These are phyloP conservation scores for Candida ulmi DNA, from an alignment of 805 yeast genomes.

Conservation along the genomic window DNA sequence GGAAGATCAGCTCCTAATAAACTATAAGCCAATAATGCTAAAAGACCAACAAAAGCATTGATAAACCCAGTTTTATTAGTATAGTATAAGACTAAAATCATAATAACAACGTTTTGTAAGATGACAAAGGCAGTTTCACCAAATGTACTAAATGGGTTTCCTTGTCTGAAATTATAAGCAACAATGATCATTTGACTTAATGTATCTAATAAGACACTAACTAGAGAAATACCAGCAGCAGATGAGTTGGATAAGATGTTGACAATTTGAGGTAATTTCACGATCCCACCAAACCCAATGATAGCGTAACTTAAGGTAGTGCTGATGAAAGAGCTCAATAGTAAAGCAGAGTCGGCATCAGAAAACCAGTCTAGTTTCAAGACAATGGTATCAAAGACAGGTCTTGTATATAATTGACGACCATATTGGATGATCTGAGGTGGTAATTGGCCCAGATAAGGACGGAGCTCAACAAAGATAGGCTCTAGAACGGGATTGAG, in stretches of 20 bases:
- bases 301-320: constrained; percentile 31
- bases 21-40: constrained; percentile 13
- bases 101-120: constrained; percentile 29
- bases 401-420: constrained; percentile 20
- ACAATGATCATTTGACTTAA: constrained; percentile 26
- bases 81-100: constrained; percentile 24
- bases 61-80: constrained; percentile 10
- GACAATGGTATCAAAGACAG: constrained; percentile 23
- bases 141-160: constrained; percentile 31
- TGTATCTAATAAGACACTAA: constrained; percentile 29
- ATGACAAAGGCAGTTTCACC: constrained; percentile 33
- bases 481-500: constrained; percentile 16
- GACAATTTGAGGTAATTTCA: constrained; percentile 37
- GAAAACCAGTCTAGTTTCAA: constrained; percentile 21
- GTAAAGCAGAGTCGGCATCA: constrained; percentile 15
- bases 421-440: constrained; percentile 18
- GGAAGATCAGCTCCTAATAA: constrained; percentile 15
- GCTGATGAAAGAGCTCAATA: constrained; percentile 25
- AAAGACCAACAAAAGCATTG: constrained; percentile 15
- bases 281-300: constrained; percentile 29
- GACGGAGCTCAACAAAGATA: constrained; percentile 14
- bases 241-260: constrained; percentile 26
- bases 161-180: constrained; percentile 30
- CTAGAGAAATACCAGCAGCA: constrained; percentile 30
- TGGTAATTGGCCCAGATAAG: constrained; percentile 17